Base-by-base conservation (phyloP, 2,329 filamentous ascomycete genomes). In the Sphaerostilbella broomeana region DNA sequence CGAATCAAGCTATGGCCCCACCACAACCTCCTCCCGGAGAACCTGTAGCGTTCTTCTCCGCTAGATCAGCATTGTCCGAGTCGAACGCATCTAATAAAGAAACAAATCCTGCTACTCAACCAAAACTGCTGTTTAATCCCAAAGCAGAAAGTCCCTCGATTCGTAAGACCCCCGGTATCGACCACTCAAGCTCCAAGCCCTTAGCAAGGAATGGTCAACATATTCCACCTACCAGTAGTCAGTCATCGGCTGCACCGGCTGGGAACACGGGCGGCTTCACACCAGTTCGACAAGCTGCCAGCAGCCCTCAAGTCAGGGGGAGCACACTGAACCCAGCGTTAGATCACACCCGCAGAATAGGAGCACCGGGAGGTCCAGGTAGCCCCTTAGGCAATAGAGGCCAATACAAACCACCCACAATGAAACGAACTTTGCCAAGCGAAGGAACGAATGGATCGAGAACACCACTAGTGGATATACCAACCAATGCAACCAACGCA, bases 121-220 rank as follows among this genome's bases (percentile, higher is more conserved):
- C 6, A 65, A 47, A 66, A 17, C 70, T 77, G 10, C 66, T 71
- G 17, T 90, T 89, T 59, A 83, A 89, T 51, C 84, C 83, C 3
- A 79, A 79, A 42, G 72, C 79, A 5, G 83, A 89, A 52, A 86
- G 81, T 45, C 88, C 89, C 0, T 92, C 88, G 1, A 88, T 95
- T 55, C 78, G 86, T 45, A 89, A 90, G 57, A 95, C 90, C 0
- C 84, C 84, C 0, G 89, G 89, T 3, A 75, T 95, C 26, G 87
- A 95, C 53, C 86, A 94, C 55, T 79, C 67, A 16, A 81, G 77
- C 36, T 89, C 84, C 4, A 81, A 82, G 37, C 86, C 88, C 0
- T 65, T 95, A 2, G 73, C 72, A 4, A 75, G 72, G 46, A 70
- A 68, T 31, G 64, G 70, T 0, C 67, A 74, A 46, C 74, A 79